Evolutionary conservation across 768 basidiomycete species (phyloP).

Genomic region (Lactifluus rugatus): DNA sequence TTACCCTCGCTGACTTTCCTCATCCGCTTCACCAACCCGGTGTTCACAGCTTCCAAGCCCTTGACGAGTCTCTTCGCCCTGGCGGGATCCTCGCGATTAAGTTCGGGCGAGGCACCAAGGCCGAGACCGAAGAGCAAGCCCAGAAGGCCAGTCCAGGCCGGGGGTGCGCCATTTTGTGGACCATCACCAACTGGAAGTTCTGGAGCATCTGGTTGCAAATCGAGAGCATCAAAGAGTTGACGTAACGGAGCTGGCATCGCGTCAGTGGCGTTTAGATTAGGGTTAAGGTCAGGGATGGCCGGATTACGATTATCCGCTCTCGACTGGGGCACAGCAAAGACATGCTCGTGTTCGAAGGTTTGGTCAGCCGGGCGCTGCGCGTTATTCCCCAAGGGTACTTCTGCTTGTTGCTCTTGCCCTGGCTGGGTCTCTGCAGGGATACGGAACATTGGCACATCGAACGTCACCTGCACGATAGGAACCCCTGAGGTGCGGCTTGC

Average conservation of each 20-base stretch:
- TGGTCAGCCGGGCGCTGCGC: neutral
- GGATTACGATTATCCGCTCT: neutral
- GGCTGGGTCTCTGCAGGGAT: slow-evolving; percentile 1
- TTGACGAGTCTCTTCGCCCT: slow-evolving; percentile 53
- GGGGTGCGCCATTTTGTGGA: slow-evolving; percentile 7
- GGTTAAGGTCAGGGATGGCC: neutral
- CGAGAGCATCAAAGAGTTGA: slow-evolving; percentile 8
- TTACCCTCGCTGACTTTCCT: slow-evolving; percentile 39
- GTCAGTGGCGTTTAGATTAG: neutral
- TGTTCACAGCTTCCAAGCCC: slow-evolving; percentile 56
- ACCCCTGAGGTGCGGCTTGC: neutral
- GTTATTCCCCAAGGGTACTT: neutral
- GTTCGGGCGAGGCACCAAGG: slow-evolving; percentile 20
- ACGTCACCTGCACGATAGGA: slow-evolving; percentile 11
- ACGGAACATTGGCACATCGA: slow-evolving; percentile 12
- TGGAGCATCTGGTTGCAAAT: neutral
- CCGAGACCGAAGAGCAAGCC: slow-evolving; percentile 14
- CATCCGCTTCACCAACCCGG: slow-evolving; percentile 55
- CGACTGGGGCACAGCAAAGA: neutral
- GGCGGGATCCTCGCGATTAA: slow-evolving; percentile 51
- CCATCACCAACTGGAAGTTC: neutral
- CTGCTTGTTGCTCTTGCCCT: slow-evolving; percentile 1
- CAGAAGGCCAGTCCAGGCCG: slow-evolving; percentile 9
- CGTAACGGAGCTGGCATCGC: slow-evolving; percentile 3
- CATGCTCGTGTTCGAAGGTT: neutral